Evolutionary conservation across 2,329 filamentous ascomycete species (phyloP).

Genomic region (Massarina eburnea): DNA sequence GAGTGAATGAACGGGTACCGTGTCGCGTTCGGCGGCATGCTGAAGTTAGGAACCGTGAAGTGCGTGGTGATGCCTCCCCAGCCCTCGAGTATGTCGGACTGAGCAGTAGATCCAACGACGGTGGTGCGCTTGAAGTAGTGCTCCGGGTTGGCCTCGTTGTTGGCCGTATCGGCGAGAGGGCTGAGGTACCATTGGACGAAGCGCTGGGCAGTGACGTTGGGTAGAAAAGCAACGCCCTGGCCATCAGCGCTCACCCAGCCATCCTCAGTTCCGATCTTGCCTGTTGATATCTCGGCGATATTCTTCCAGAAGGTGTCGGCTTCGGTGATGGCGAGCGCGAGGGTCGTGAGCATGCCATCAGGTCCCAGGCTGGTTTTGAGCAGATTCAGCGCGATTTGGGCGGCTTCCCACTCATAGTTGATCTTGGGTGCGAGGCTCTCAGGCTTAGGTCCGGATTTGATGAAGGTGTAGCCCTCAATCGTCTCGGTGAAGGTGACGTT

Average conservation of each 20-base stretch:
- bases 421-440: constrained; percentile 1
- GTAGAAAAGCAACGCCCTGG: constrained; percentile 4
- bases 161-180: constrained; percentile 4
- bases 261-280: constrained; percentile 2
- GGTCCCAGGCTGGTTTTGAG: constrained; percentile 4
- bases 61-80: constrained; percentile 9
- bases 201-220: constrained; percentile 3
- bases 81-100: constrained; percentile 9
- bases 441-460: constrained; percentile 3
- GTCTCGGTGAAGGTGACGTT: not conserved
- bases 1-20: constrained; percentile 4
- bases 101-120: not conserved
- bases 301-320: constrained; percentile 6
- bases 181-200: constrained; percentile 4
- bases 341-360: constrained; percentile 1
- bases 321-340: constrained; percentile 4
- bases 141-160: constrained; percentile 8
- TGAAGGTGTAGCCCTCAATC: constrained; percentile 5
- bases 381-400: constrained; percentile 3
- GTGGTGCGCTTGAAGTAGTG: constrained; percentile 9
- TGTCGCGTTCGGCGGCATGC: not conserved
- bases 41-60: constrained; percentile 7
- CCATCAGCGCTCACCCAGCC: constrained; percentile 4
- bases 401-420: constrained; percentile 3
- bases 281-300: not conserved